These are phyloP conservation scores for Secale cereale DNA, from an alignment of 176 grass and related monocot species.

Conservation along the genomic window DNA sequence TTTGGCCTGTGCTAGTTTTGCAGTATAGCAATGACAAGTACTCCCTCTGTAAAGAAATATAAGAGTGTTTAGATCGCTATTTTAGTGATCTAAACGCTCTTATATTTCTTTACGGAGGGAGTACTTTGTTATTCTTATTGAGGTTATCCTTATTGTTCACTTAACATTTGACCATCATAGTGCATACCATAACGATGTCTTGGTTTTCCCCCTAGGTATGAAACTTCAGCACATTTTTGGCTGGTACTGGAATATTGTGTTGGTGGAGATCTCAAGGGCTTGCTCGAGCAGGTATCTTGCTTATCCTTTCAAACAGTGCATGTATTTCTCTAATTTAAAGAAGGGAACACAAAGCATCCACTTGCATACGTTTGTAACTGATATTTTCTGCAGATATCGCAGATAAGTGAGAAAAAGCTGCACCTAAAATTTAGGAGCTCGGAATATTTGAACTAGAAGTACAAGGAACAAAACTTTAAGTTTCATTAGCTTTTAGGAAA, in stretches of 20 bases:
- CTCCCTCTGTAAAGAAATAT: too few species aligned
- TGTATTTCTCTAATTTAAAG: constrained; percentile 22
- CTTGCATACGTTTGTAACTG: not conserved
- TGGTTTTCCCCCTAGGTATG: constrained; percentile 59
- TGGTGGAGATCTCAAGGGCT: constrained; percentile 78
- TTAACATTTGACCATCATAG: not conserved
- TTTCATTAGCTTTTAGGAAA: not conserved
- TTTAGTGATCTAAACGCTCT: too few species aligned
- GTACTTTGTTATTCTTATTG: constrained; percentile 21
- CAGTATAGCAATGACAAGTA: not conserved
- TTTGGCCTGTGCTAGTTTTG: constrained; percentile 11
- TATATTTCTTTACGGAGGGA: too few species aligned
- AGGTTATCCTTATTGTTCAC: constrained; percentile 1
- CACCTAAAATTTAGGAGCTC: not conserved
- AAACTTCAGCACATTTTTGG: constrained; percentile 95
- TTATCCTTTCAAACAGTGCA: not conserved
- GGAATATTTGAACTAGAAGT: not conserved
- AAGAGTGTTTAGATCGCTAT: too few species aligned
- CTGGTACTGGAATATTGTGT: constrained; percentile 92
- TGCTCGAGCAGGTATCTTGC: constrained; percentile 75
- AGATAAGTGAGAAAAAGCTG: not conserved
- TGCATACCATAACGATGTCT: constrained; percentile 5
- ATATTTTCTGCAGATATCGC: not conserved
- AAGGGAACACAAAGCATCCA: not conserved
- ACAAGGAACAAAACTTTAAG: not conserved